phyloP scores from a whole-genome alignment of 768 basidiomycete genomes.

The Suillus brevipes region DNA sequence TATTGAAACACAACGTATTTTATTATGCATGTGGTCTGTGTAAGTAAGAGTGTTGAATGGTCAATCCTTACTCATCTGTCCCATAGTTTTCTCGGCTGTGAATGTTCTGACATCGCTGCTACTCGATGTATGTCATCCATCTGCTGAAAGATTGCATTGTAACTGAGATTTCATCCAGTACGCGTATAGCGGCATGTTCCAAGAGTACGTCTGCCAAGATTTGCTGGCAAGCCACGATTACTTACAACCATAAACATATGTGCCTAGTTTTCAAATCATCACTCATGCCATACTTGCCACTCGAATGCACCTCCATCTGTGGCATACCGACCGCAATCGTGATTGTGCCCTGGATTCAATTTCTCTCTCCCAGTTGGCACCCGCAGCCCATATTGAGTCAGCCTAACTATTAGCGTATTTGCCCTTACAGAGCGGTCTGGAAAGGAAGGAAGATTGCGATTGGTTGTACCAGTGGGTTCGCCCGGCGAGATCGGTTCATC shows the following conservation, averaged over 20 bases:
- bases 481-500: not conserved
- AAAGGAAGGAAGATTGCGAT: not conserved
- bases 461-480: not conserved
- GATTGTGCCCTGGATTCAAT: not conserved
- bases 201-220: constrained; percentile 3
- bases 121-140: constrained; percentile 1
- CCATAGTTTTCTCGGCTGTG: constrained; percentile 3
- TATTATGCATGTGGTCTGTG: constrained; percentile 11
- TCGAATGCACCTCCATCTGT: constrained; percentile 9
- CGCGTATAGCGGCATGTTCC: constrained; percentile 9
- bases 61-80: too few species aligned
- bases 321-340: not conserved
- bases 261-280: constrained; percentile 7
- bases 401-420: not conserved
- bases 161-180: not conserved
- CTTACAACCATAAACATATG: not conserved
- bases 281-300: constrained; percentile 10
- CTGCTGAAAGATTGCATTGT: not conserved
- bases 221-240: not conserved
- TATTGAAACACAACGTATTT: constrained; percentile 9
- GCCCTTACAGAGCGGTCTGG: not conserved
- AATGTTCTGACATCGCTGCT: constrained; percentile 7
- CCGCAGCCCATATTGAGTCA: not conserved
- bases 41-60: not conserved
- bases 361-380: not conserved